Conservation (phyloP, 805 yeast species). For the Kodamaea laetipori region DNA sequence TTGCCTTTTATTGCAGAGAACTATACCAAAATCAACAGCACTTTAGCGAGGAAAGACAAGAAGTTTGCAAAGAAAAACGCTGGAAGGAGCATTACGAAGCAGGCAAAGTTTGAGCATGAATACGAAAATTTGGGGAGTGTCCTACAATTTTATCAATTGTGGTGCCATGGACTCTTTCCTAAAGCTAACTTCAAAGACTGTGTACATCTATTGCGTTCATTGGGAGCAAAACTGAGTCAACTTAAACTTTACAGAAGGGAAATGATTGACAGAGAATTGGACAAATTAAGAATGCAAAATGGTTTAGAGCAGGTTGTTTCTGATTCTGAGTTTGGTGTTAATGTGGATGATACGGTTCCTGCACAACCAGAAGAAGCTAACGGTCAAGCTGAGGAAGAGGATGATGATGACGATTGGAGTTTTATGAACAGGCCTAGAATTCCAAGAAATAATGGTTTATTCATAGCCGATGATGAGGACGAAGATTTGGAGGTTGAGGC, state of each 20-base stretch:
- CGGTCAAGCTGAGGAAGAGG: slow-evolving; percentile 9
- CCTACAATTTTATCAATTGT: slow-evolving; percentile 45
- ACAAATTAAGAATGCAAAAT: slow-evolving; percentile 20
- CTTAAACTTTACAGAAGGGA: slow-evolving; percentile 33
- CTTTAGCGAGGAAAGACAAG: slow-evolving; percentile 32
- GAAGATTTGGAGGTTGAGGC: slow-evolving; percentile 13
- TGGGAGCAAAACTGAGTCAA: slow-evolving; percentile 46
- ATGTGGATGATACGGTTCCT: not conserved
- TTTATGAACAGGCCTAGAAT: slow-evolving; percentile 26
- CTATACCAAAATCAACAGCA: slow-evolving; percentile 27
- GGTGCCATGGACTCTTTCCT: slow-evolving; percentile 61
- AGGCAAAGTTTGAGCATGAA: slow-evolving; percentile 32
- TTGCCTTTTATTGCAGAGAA: slow-evolving; percentile 35
- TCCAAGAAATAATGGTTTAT: slow-evolving; percentile 15
- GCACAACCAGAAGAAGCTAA: not conserved
- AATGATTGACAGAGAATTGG: slow-evolving; percentile 30
- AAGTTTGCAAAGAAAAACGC: slow-evolving; percentile 18
- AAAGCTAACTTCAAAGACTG: slow-evolving; percentile 78
- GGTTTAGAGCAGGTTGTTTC: slow-evolving; percentile 12
- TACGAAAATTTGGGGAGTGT: slow-evolving; percentile 36
- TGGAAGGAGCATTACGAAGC: slow-evolving; percentile 13
- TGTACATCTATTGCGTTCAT: slow-evolving; percentile 50
- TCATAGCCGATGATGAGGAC: slow-evolving; percentile 19
- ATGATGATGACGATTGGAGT: slow-evolving; percentile 34
- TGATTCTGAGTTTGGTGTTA: not conserved